Evolutionary conservation across 1,139 yeast genomes (phyloP).

Genomic region (Kurtzmaniella quercitrusa): DNA sequence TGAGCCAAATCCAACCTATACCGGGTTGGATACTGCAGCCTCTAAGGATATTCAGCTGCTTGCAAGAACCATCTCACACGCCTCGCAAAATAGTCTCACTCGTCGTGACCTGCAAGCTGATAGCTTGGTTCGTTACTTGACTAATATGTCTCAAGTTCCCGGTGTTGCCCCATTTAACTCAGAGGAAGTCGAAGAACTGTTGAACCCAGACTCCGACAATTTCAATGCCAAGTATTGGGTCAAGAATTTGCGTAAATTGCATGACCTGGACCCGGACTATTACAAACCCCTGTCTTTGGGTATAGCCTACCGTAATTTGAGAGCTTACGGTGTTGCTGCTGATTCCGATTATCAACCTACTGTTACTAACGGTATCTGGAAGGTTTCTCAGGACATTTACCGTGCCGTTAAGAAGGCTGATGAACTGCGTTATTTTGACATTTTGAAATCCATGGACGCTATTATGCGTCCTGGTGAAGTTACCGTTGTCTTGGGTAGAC

Average conservation of each 20-base stretch:
- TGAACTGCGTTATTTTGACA: conserved; percentile 41
- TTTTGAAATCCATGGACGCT: conserved; percentile 67
- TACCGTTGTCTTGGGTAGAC: conserved; percentile 75
- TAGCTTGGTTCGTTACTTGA: conserved; percentile 26
- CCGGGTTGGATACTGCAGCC: conserved; percentile 24
- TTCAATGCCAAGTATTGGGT: conserved; percentile 47
- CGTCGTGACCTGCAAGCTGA: conserved; percentile 19
- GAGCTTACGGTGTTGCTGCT: conserved; percentile 17
- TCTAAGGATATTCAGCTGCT: conserved; percentile 25
- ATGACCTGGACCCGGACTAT: conserved; percentile 16
- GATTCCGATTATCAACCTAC: conserved; percentile 18
- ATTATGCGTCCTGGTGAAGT: conserved; percentile 66
- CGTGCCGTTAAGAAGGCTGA: conserved; percentile 30
- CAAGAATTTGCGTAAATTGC: conserved; percentile 19
- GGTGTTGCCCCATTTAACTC: conserved; percentile 37
- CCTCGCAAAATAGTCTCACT: conserved; percentile 4
- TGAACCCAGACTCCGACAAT: conserved; percentile 45
- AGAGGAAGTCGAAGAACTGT: conserved; percentile 36
- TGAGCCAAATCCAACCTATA: conserved; percentile 13
- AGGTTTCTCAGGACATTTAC: conserved; percentile 4
- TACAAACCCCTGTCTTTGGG: conserved; percentile 19
- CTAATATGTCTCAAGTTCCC: conserved; percentile 53
- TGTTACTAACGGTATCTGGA: conserved; percentile 12
- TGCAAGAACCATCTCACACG: conserved; percentile 29
- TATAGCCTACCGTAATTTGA: conserved; percentile 15